Percentiles rank a stretch among this genome's conserved stretches.
Conservation (phyloP, 345 rosid species). For the Murraya koenigii region DNA sequence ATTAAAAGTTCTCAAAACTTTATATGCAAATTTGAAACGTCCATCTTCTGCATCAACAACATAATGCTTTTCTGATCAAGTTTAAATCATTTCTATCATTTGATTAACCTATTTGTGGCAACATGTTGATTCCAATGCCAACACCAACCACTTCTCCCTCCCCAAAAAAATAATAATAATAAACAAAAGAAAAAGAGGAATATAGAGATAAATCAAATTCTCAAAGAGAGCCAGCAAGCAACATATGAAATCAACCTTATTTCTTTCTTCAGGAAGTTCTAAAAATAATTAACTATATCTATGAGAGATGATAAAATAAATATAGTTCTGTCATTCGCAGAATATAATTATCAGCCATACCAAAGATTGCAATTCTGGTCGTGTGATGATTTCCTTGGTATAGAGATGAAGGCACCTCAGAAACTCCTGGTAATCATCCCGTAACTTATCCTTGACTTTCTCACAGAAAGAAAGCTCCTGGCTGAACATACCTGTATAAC, state of each 20-base stretch:
- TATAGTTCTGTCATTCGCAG: not conserved
- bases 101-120: not conserved
- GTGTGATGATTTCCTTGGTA: slow-evolving; percentile 76
- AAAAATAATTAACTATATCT: not conserved
- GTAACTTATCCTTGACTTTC: slow-evolving; percentile 77
- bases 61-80: not conserved
- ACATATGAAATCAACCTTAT: not conserved
- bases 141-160: not conserved
- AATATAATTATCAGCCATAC: slow-evolving; percentile 40
- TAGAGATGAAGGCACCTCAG: slow-evolving; percentile 81
- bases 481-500: slow-evolving; percentile 53
- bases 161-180: not conserved
- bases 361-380: slow-evolving; percentile 77
- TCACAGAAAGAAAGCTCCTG: slow-evolving; percentile 82
- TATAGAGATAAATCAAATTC: not conserved
- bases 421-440: slow-evolving; percentile 71
- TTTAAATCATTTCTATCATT: not conserved
- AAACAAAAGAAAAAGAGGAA: not conserved
- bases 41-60: not conserved
- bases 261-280: not conserved
- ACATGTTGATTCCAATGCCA: not conserved
- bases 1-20: not conserved
- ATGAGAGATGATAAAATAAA: slow-evolving; percentile 9
- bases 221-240: not conserved
- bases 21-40: not conserved